Evolutionary conservation across 2,329 filamentous ascomycete genomes (phyloP).

Genomic region (Phyllosticta ampelicida): DNA sequence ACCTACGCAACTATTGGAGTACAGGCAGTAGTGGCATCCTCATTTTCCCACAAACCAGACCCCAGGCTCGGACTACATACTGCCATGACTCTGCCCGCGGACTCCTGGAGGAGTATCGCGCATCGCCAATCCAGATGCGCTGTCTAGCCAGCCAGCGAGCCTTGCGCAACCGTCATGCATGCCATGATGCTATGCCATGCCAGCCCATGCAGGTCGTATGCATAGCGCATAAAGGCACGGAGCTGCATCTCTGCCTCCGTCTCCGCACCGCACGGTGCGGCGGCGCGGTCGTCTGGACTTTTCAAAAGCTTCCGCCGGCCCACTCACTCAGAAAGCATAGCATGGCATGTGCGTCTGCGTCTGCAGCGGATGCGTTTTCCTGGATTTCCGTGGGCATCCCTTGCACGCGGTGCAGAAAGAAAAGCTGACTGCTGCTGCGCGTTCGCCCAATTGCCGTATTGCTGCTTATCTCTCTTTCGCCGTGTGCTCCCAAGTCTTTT

Average conservation of each 20-base stretch:
- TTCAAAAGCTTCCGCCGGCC: no score
- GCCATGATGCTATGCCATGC: neutral
- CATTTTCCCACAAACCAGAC: neutral
- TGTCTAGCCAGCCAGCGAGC: neutral
- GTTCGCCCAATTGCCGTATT: neutral
- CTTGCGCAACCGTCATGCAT: neutral
- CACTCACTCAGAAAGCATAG: no score
- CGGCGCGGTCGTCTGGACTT: no score
- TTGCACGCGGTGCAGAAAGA: neutral
- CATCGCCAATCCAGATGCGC: neutral
- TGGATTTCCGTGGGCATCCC: neutral
- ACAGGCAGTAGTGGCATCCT: no score
- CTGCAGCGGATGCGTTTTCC: neutral
- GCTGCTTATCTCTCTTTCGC: neutral
- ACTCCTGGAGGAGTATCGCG: no score
- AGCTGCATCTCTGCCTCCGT: neutral
- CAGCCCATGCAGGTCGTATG: neutral
- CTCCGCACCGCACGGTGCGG: neutral
- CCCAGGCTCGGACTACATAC: neutral
- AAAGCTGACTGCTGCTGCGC: no score
- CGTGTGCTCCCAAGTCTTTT: neutral
- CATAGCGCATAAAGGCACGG: neutral
- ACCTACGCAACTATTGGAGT: no score
- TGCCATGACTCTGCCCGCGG: no score
- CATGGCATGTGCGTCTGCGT: no score